These are phyloP conservation scores for Thraustochytrium sp. DNA, from an alignment of 352 stramenopile species.

Conservation along the genomic window DNA sequence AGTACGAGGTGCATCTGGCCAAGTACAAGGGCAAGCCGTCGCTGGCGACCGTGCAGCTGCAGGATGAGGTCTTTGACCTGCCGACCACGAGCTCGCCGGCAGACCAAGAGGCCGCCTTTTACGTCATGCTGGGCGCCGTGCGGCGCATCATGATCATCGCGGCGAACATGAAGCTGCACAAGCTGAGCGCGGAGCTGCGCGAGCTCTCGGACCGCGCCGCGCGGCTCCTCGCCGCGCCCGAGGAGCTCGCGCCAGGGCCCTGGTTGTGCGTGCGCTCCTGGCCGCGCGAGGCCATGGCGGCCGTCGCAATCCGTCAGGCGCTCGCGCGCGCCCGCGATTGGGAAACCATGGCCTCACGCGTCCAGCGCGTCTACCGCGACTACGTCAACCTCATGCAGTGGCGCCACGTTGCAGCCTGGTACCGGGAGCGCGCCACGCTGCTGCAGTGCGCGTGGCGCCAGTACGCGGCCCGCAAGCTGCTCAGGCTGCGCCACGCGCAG, in stretches of 20 bases:
- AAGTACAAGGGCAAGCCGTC: conserved; percentile 43
- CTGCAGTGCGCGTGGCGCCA: conserved; percentile 28
- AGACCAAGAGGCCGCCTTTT: conserved; percentile 27
- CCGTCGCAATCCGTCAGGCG: neutral
- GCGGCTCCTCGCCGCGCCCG: neutral
- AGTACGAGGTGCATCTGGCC: neutral
- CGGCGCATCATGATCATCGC: conserved; percentile 37
- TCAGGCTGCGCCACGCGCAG: neutral
- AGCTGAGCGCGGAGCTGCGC: neutral
- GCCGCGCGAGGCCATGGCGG: neutral
- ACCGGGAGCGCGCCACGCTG: neutral
- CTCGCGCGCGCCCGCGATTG: neutral
- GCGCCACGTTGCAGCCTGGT: conserved; percentile 26
- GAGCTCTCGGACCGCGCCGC: neutral
- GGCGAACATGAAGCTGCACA: conserved; percentile 23
- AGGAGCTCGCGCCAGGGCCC: neutral
- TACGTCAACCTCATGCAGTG: neutral
- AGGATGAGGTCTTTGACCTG: conserved; percentile 34
- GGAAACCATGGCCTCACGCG: neutral
- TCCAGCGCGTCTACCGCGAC: conserved; percentile 12
- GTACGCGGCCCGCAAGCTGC: neutral
- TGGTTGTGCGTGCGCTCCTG: neutral
- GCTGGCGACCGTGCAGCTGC: conserved; percentile 29
- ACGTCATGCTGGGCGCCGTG: neutral
- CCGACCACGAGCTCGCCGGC: neutral